Base-by-base conservation (phyloP, 1,139 yeast species). In the Hyphopichia pseudoburtonii region DNA sequence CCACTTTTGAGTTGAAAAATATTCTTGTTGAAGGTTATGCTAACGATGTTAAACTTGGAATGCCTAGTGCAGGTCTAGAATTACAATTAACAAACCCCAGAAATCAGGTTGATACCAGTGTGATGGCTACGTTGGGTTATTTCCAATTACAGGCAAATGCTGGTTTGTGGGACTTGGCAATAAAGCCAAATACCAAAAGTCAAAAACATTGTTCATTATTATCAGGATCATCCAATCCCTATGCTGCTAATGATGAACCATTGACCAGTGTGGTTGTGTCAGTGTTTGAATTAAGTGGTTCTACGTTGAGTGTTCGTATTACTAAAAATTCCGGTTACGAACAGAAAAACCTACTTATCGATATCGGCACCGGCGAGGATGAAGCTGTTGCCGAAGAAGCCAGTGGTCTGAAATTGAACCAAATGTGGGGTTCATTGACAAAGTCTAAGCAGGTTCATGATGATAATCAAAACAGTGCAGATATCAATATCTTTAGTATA, bases 401-500 rank as follows among this genome's bases (percentile, higher is more conserved):
- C 9, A 21, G 24, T 15, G 6, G 11, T 3, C 15, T 18, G 10
- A 21, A 21, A 15, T 12, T 8, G 7, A 28, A 11, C 10, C 4
- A 16, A 14, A 16, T n/a, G 16, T n/a, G 23, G 16, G 24, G 25
- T 9, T 12, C 27, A 10, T 16, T 16, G 3, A 27, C 4, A 5
- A 27, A 27, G 4, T 15, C 29, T 3, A 27, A 27, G n/a, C 5
- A 27, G 18, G 16, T 7, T 3, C 11, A 5, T 11, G 11, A 23
- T 5, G 12, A 22, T 9, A 49, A 53, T 28, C 67, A 70, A 24
- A n/a, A n/a, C n/a, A n/a, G n/a, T n/a, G 85, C 90, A 0, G 85
- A 79, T 16, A 76, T 90, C 36, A 87, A 92, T 56, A 82, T 90
- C 27, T 89, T 88, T 57, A 76, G 95, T 0, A 82, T 88, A 26